Evolutionary conservation across 2,329 filamentous ascomycete species (phyloP).

Genomic region (Colletotrichum nymphaeae): DNA sequence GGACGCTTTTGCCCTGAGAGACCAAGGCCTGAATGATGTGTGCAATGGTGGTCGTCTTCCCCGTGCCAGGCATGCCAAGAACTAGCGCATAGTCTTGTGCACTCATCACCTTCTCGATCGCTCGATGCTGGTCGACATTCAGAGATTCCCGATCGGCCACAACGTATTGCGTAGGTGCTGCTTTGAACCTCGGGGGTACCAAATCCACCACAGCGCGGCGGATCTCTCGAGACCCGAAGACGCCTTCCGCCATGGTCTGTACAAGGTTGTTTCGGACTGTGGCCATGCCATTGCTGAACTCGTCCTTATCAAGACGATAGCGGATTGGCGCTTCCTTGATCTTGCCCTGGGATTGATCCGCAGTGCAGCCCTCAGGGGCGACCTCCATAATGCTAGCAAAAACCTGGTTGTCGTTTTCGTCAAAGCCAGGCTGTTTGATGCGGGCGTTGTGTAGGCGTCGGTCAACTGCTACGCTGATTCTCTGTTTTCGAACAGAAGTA

Average conservation of each 20-base stretch:
- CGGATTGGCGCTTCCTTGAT: conserved; percentile 67
- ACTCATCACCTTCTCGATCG: conserved; percentile 95
- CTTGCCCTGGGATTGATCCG: conserved; percentile 63
- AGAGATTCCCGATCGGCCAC: conserved; percentile 74
- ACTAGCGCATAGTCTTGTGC: conserved; percentile 97
- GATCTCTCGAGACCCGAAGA: conserved; percentile 77
- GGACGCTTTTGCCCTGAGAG: conserved; percentile 88
- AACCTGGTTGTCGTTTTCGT: conserved; percentile 81
- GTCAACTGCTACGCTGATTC: conserved; percentile 91
- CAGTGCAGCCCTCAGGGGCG: conserved; percentile 63
- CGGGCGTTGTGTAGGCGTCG: conserved; percentile 88
- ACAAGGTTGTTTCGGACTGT: conserved; percentile 93
- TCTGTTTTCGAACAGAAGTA: conserved; percentile 77
- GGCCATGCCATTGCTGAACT: conserved; percentile 98
- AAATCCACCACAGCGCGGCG: conserved; percentile 85
- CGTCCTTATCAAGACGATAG: conserved; percentile 95
- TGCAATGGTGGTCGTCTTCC: conserved; percentile 97
- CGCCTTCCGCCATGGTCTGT: conserved; percentile 86
- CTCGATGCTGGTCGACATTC: conserved; percentile 87
- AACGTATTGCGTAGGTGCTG: conserved; percentile 70
- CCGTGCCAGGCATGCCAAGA: conserved; percentile 96
- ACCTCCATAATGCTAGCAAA: conserved; percentile 96
- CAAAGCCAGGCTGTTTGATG: conserved; percentile 79
- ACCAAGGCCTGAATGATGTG: conserved; percentile 95
- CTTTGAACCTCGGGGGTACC: conserved; percentile 78